Evolutionary conservation across 305 asterid genomes (phyloP).

Genomic region (Fraxinus floribunda): DNA sequence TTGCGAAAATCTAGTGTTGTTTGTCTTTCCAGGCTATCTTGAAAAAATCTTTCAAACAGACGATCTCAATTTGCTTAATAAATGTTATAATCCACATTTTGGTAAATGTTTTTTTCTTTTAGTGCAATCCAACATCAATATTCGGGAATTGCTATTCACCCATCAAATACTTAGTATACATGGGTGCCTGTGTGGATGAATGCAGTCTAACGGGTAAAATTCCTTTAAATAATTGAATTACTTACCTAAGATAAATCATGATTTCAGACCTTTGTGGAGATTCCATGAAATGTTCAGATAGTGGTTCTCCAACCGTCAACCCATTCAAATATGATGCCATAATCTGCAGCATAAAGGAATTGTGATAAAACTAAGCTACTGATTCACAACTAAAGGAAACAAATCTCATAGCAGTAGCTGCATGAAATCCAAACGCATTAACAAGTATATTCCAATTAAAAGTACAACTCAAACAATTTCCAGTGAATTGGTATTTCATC

Average conservation of each 20-base stretch:
- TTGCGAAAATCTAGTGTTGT: not conserved
- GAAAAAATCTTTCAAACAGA: not conserved
- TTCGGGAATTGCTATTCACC: not conserved
- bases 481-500: not conserved
- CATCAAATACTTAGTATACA: not conserved
- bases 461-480: not conserved
- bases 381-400: conserved; percentile 11
- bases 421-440: not conserved
- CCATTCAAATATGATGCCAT: too few species aligned
- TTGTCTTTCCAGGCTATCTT: not conserved
- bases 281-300: too few species aligned
- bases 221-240: too few species aligned
- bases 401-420: not conserved
- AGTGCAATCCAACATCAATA: not conserved
- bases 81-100: not conserved
- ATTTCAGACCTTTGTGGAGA: too few species aligned
- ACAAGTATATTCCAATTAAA: not conserved
- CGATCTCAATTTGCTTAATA: not conserved
- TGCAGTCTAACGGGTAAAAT: too few species aligned
- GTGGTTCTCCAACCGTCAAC: too few species aligned
- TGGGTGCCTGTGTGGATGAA: not conserved
- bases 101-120: not conserved
- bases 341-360: not conserved
- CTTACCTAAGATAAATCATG: too few species aligned
- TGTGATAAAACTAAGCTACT: not conserved